Conservation (phyloP, 2,329 filamentous ascomycete genomes). For the Beauveria brongniartii region DNA sequence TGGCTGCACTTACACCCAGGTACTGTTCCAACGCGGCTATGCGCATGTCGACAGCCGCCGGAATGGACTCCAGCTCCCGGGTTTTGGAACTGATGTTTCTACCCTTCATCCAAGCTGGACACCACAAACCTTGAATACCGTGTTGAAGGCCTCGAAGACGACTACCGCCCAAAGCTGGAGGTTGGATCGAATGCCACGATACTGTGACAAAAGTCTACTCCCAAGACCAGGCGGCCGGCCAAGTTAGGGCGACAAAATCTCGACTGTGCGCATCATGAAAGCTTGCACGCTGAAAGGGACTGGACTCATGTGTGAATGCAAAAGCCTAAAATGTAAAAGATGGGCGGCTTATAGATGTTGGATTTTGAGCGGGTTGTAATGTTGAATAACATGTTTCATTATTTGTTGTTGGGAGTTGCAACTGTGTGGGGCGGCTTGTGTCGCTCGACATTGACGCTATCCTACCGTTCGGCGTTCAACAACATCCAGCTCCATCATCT, state of each 20-base stretch:
- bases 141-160: slow-evolving; percentile 30
- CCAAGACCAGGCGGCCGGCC: slow-evolving; percentile 26
- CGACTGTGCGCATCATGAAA: slow-evolving; percentile 24
- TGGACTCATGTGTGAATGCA: slow-evolving; percentile 32
- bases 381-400: neutral
- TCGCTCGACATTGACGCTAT: neutral
- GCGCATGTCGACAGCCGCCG: neutral
- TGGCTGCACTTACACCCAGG: neutral
- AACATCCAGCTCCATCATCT: neutral
- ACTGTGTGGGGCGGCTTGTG: neutral
- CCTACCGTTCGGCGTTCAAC: neutral
- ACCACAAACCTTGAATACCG: slow-evolving; percentile 30
- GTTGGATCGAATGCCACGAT: slow-evolving; percentile 33
- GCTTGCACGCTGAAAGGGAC: slow-evolving; percentile 25
- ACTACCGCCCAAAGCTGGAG: slow-evolving; percentile 28
- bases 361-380: neutral
- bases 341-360: slow-evolving; percentile 13
- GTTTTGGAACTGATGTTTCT: no score
- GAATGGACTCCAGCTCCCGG: no score
- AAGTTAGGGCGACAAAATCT: slow-evolving; percentile 24
- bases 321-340: slow-evolving; percentile 20
- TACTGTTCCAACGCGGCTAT: neutral
- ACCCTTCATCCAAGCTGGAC: neutral
- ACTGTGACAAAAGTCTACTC: slow-evolving; percentile 22
- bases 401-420: neutral